phyloP scores from a whole-genome alignment of 2,329 filamentous ascomycete species.

The Paracorniculantispora psalliotae region DNA sequence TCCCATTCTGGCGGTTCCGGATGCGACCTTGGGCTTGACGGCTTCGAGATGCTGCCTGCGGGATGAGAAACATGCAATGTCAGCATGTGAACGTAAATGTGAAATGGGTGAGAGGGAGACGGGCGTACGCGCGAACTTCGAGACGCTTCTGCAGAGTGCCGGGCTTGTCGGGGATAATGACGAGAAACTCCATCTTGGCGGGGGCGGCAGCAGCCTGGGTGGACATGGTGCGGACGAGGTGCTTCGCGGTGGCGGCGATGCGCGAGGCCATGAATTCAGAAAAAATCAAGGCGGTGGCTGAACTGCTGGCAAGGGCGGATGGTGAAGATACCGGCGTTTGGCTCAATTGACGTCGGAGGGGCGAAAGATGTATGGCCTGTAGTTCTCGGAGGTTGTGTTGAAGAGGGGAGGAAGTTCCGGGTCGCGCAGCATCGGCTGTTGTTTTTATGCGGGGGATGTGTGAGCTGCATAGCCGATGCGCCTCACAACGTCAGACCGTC shows the following conservation, averaged over 20 bases:
- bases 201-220: slow-evolving; percentile 20
- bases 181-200: slow-evolving; percentile 59
- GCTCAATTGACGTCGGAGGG: no score
- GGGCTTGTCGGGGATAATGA: slow-evolving; percentile 63
- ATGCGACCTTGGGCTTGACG: slow-evolving; percentile 46
- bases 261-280: slow-evolving; percentile 1
- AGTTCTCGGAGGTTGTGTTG: no score
- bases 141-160: slow-evolving; percentile 56
- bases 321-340: no score
- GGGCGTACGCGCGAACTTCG: slow-evolving; percentile 49
- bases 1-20: slow-evolving; percentile 59
- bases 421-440: no score
- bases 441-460: no score
- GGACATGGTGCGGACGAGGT: slow-evolving; percentile 24
- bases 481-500: no score
- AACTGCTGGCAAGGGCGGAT: no score
- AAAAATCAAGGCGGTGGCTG: no score
- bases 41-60: slow-evolving; percentile 36
- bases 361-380: no score
- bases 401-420: no score
- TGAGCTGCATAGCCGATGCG: no score
- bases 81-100: slow-evolving; percentile 15
- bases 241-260: slow-evolving; percentile 8
- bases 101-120: background rate
- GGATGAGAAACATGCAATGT: no score